Base-by-base conservation (phyloP, 805 yeast genomes). In the Candida arabinofermentans region DNA sequence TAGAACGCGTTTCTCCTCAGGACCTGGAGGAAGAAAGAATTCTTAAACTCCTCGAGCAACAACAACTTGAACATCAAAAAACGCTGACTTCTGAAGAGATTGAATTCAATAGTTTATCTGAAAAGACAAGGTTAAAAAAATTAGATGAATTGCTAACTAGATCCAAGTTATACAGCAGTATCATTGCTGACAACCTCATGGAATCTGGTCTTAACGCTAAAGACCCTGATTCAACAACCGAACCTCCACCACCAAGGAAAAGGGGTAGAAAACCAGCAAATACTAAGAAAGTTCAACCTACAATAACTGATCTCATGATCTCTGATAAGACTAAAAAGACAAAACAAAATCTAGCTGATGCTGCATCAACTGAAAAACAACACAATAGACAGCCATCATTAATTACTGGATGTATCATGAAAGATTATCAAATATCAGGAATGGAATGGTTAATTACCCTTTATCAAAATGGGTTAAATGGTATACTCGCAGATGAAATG, bases 401-500 rank as follows among this genome's bases (percentile, higher is more conserved):
- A 12, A 53, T 82, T 13, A 63, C 74, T 1, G 79, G 80, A 7
- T 86, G 87, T 24, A 55, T 57, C 0, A 68, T 91, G 71, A 87
- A 88, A 55, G 84, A 81, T 23, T 89, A 93, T 57, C 99, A 91
- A 62, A 61, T 87, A 16, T 89, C 85, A 42, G 99, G 98, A 1
- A 72, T 91, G 42, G 89, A 87, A 49, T 91, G 98, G 98, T 66
- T 93, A 32, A 75, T 83, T 12, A 83, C 96, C 0, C 65, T 91
- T 21, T 93, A 85, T 59, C 95, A 90, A 57, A 93, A 91, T 62
- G 99, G 98, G 0, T 69, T 91, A 23, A 91, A 91, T 61, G 99
- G 98, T 2, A 90, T 93, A 27, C 66, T 93, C 17, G 98, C 98
- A 0, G 98, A 93, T 65, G 98, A 91, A 61, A 91, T 91, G 99